Conservation (phyloP, 257 asterid genomes). For the Scutellaria minor region DNA sequence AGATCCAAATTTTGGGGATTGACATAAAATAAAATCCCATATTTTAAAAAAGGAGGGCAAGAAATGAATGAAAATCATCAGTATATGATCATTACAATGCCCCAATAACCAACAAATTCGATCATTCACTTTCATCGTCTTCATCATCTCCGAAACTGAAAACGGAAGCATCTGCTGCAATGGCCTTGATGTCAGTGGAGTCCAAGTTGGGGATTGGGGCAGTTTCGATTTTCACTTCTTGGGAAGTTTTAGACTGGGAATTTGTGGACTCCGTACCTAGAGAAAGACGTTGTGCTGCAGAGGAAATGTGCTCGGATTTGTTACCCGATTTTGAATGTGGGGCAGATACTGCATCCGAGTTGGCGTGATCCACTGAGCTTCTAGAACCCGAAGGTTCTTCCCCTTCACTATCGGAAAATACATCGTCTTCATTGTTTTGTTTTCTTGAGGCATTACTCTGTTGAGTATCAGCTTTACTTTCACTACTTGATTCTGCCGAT, state of each 20-base stretch:
- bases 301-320: conserved; percentile 44
- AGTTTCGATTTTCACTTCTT: conserved; percentile 47
- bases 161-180: conserved; percentile 99
- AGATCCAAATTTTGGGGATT: conserved; percentile 12
- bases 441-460: conserved; percentile 45
- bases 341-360: conserved; percentile 43
- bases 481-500: conserved; percentile 48
- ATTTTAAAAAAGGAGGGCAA: too few species aligned
- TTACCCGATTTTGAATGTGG: conserved; percentile 42
- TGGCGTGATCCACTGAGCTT: conserved; percentile 33
- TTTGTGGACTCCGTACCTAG: conserved; percentile 42
- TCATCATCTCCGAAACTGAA: conserved; percentile 96
- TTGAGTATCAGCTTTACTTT: conserved; percentile 42
- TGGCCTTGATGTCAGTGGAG: conserved; percentile 82
- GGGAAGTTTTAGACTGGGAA: conserved; percentile 40
- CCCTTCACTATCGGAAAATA: conserved; percentile 88
- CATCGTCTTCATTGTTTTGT: conserved; percentile 69
- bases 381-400: conserved; percentile 63
- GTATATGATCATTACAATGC: too few species aligned
- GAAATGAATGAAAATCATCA: too few species aligned
- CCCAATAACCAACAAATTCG: background rate
- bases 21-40: too few species aligned
- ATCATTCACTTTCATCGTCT: conserved; percentile 73
- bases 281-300: conserved; percentile 57
- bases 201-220: conserved; percentile 56